Conservation (phyloP, 2,329 filamentous ascomycete genomes). For the Chaetothyriales sp. region DNA sequence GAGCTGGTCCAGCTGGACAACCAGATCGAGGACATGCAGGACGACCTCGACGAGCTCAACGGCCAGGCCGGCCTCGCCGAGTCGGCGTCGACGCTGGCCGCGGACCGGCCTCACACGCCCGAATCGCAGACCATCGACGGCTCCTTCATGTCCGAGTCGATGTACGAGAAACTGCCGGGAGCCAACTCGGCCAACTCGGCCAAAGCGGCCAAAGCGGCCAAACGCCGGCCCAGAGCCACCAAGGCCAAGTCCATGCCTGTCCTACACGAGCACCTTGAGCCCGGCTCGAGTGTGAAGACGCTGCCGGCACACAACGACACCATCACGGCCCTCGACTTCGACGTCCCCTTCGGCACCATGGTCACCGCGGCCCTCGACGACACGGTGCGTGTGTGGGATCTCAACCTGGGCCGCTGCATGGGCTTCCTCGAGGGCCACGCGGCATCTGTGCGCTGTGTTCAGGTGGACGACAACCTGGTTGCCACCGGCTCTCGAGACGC, state of each 20-base stretch:
- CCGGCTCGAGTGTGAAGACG: slow-evolving; percentile 77
- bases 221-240: slow-evolving; percentile 34
- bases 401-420: slow-evolving; percentile 85
- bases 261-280: slow-evolving; percentile 85
- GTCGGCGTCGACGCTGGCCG: slow-evolving; percentile 14
- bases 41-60: slow-evolving; percentile 45
- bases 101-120: slow-evolving; percentile 31
- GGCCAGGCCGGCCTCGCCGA: slow-evolving; percentile 22
- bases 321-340: slow-evolving; percentile 86
- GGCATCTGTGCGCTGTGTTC: slow-evolving; percentile 79
- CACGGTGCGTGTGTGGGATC: slow-evolving; percentile 87
- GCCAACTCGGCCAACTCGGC: slow-evolving; percentile 8
- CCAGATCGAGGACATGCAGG: slow-evolving; percentile 49
- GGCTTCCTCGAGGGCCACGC: slow-evolving; percentile 86
- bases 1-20: slow-evolving; percentile 54
- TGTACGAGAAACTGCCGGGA: slow-evolving; percentile 79
- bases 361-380: slow-evolving; percentile 88
- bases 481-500: slow-evolving; percentile 92
- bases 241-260: slow-evolving; percentile 80
- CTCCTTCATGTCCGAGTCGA: slow-evolving; percentile 92
- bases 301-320: slow-evolving; percentile 77
- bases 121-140: slow-evolving; percentile 38
- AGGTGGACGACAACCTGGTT: slow-evolving; percentile 90
- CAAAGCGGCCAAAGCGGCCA: slow-evolving; percentile 22
- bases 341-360: slow-evolving; percentile 91